These are phyloP conservation scores for Chrysosporium queenslandicum DNA, from an alignment of 2,329 filamentous ascomycete genomes.

Conservation along the genomic window DNA sequence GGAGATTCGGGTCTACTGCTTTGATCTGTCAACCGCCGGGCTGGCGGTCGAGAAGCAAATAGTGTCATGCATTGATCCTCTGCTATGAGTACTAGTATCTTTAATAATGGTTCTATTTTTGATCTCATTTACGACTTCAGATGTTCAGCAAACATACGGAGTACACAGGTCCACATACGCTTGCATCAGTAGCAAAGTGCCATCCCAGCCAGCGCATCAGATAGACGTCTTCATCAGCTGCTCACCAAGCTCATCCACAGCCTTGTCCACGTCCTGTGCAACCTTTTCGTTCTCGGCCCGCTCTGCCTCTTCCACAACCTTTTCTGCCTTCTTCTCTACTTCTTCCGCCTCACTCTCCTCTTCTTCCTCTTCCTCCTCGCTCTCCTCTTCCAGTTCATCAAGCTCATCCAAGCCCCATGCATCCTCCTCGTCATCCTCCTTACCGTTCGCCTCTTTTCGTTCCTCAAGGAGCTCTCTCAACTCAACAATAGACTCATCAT, in stretches of 20 bases:
- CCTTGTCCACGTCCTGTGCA: constrained; percentile 64
- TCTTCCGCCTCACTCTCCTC: constrained; percentile 60
- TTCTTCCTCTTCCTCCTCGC: constrained; percentile 59
- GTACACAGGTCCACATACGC: no score
- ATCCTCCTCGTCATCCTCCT: constrained; percentile 59
- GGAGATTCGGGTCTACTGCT: no score
- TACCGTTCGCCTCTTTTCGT: constrained; percentile 60
- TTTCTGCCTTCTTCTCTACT: constrained; percentile 55
- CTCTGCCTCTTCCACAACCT: constrained; percentile 54
- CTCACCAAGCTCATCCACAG: constrained; percentile 71
- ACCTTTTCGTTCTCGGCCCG: constrained; percentile 51
- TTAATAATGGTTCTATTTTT: no score
- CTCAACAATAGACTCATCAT: constrained; percentile 60
- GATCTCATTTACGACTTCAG: no score
- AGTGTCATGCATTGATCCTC: no score
- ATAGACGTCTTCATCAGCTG: constrained; percentile 59
- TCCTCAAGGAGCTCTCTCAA: constrained; percentile 63
- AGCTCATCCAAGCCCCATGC: constrained; percentile 78
- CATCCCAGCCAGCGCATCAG: neutral
- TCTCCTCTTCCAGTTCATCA: constrained; percentile 70
- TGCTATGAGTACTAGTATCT: no score
- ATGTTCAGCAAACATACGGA: no score
- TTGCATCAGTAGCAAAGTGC: neutral
- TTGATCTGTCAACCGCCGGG: no score
- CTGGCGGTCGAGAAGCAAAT: no score